Evolutionary conservation across 805 yeast species (phyloP), one percentile per base, ranked within the genome.

Genomic region (Candida michaelii): DNA sequence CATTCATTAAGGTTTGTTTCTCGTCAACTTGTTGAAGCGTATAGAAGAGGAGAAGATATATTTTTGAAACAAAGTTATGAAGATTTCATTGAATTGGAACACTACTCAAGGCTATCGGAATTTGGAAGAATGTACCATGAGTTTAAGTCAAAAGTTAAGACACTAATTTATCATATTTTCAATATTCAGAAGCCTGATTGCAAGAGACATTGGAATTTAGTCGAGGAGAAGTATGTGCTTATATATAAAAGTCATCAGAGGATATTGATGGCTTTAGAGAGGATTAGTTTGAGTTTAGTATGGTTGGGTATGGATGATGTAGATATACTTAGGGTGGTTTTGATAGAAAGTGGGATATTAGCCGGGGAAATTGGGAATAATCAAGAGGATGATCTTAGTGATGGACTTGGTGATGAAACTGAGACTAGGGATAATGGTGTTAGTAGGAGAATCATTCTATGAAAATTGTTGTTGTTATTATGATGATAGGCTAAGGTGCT

Each of bases 61-160:
- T 31, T 31, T 16, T n/a, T 33, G 9, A 13, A 19, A n/a, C 16
- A 33, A 4, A 19, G 36, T 33, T 33, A 33, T 33, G 27, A 33
- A 12, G 27, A 33, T 12, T 33, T 12, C 12, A 13, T 33, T n/a
- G 27, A 19, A 5, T 19, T 33, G 27, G 17, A 15, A n/a, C n/a
- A 33, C 7, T 33, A 33, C 19, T 33, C 36, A 13, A 6, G 12
- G 4, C 4, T 29, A 13, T n/a, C 5, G 11, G 31, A 5, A 29
- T 14, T 29, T 14, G 31, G 31, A 7, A 17, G 23, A 14, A 7
- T 14, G 11, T 29, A 11, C 5, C 9, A 15, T 30, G 33, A 30
- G 5, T 4, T 30, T 16, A 16, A 17, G n/a, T 30, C 33, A 10
- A 30, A 30, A 15, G 5, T 30, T 4, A 15, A 17, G 13, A 16